Base-by-base conservation (phyloP, 441 rosid species). In the Raphanus hybrid region DNA sequence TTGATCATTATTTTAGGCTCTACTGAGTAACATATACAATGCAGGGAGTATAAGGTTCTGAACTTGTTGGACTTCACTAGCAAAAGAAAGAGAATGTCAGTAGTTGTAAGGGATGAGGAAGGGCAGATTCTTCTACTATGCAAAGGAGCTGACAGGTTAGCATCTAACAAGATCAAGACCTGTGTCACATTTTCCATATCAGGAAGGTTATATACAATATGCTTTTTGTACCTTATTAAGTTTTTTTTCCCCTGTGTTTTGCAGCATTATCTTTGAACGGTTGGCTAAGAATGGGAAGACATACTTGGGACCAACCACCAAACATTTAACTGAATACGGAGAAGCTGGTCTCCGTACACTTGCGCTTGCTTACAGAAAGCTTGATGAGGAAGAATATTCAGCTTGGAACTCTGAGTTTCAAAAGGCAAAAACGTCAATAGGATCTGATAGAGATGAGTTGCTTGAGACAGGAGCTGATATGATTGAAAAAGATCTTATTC, bases 121-220 rank as follows among this genome's bases (percentile, higher is more conserved):
- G 96, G 92, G 23, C 92, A 89, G 87, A 85, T 92, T 83, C 80
- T 93, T 74, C 88, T 93, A 75, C 80, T 93, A 67, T 91, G 98
- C 88, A 93, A 93, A 88, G 98, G 98, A 71, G 98, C 98, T n/a
- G 98, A 93, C 89, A 93, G 98, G 98, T 93, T 82, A 78, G 88
- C 69, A 60, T 48, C 54, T 48, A n/a, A 48, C 16, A 5, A n/a
- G 7, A 32, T 35, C 39, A 35, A 32, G 35, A 32, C 35, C 35
- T 35, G 39, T 35, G 39, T 35, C 39, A 35, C 39, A 35, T 7
- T 29, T 3, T 35, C 39, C 39, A 35, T 11, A 43, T 9, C 50
- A 9, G 3, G 12, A 43, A 43, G 50, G 16, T 48, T 66, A 55
- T 58, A 12, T 63, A 15, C 45, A 26, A 34, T 67, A 60, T 45